Conservation (phyloP, 768 basidiomycete genomes). For the Tephrocybe sp. region DNA sequence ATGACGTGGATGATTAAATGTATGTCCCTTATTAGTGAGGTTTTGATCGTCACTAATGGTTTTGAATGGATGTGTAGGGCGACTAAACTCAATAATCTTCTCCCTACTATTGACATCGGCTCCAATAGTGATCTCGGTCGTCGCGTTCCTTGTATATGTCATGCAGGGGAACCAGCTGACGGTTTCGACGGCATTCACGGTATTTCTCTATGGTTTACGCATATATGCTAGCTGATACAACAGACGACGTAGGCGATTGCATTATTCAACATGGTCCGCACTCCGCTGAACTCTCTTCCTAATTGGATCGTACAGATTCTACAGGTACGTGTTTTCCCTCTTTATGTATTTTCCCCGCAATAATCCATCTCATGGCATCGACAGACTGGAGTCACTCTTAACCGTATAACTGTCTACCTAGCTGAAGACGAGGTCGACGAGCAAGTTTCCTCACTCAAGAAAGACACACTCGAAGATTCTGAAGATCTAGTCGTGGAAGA, state of each 20-base stretch:
- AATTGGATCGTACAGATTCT: constrained; percentile 76
- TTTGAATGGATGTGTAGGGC: constrained; percentile 29
- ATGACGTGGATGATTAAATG: constrained; percentile 77
- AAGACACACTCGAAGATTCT: constrained; percentile 18
- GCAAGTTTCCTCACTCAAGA: constrained; percentile 64
- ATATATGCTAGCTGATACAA: not conserved
- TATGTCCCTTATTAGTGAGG: constrained; percentile 19
- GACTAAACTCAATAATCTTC: constrained; percentile 73
- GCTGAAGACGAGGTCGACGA: constrained; percentile 68
- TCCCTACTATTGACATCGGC: constrained; percentile 69
- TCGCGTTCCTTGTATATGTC: constrained; percentile 76
- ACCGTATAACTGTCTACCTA: constrained; percentile 66
- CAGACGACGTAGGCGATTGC: constrained; percentile 57
- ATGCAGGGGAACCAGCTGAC: constrained; percentile 72
- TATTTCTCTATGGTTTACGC: constrained; percentile 26
- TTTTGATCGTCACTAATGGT: not conserved
- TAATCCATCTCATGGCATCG: not conserved
- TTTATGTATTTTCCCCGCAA: not conserved
- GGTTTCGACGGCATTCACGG: constrained; percentile 81
- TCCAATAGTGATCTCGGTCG: constrained; percentile 77
- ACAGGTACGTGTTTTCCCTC: constrained; percentile 35
- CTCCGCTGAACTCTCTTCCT: constrained; percentile 78
- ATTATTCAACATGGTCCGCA: constrained; percentile 80
- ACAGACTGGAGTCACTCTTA: constrained; percentile 59
- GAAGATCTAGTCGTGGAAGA: constrained; percentile 4